These are phyloP conservation scores for Kurtzmaniella cleridarum DNA, from an alignment of 805 yeast species.

Conservation along the genomic window DNA sequence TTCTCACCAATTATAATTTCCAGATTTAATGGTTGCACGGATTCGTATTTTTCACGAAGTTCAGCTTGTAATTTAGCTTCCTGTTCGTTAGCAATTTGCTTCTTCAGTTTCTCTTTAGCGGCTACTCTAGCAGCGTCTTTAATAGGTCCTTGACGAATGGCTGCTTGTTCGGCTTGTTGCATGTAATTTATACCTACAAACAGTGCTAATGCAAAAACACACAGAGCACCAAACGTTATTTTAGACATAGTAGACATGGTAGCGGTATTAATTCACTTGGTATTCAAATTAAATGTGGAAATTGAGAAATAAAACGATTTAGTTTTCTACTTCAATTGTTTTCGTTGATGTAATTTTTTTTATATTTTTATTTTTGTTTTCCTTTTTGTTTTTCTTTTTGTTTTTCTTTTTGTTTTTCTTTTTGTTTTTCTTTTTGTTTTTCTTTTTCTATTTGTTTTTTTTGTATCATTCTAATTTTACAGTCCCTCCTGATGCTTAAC, in stretches of 20 bases:
- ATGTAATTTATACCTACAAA: conserved; percentile 65
- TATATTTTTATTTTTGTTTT: too few relatives aligned
- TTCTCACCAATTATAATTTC: conserved; percentile 33
- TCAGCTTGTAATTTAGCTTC: conserved; percentile 66
- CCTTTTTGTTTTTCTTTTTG: too few relatives aligned
- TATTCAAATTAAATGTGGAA: too few relatives aligned
- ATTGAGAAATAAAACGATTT: too few relatives aligned
- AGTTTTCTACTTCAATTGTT: too few relatives aligned
- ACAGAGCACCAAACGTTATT: conserved; percentile 59
- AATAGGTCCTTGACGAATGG: conserved; percentile 76
- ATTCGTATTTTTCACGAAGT: conserved; percentile 51
- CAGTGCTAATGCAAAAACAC: conserved; percentile 51
- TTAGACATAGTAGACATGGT: conserved; percentile 78
- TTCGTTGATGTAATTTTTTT: too few relatives aligned
- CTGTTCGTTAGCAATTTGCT: conserved; percentile 46
- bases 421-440: too few relatives aligned
- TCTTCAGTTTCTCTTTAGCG: conserved; percentile 39
- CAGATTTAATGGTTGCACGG: conserved; percentile 52
- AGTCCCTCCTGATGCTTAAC: too few relatives aligned
- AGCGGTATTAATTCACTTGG: too few relatives aligned
- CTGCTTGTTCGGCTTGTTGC: conserved; percentile 65
- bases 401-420: too few relatives aligned
- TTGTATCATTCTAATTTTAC: too few relatives aligned
- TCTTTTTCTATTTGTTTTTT: too few relatives aligned
- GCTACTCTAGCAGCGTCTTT: conserved; percentile 69